Percentiles rank a stretch among this genome's conserved stretches.
Conservation (phyloP, 305 asterid genomes). For the Solanum hybrid region DNA sequence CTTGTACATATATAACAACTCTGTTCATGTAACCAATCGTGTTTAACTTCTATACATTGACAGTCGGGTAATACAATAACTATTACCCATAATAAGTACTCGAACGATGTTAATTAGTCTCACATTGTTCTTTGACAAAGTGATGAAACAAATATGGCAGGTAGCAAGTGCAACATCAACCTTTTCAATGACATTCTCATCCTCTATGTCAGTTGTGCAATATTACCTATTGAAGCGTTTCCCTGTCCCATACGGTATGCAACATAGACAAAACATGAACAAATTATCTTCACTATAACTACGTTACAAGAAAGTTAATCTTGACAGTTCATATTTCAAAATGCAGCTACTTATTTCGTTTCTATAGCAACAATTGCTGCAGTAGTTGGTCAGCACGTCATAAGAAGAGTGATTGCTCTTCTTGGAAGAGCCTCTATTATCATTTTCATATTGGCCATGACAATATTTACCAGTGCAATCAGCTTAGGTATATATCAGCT, state of each 20-base stretch:
- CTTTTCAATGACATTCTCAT: slow-evolving; percentile 27
- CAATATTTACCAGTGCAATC: slow-evolving; percentile 28
- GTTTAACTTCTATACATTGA: background rate
- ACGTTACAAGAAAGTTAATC: background rate
- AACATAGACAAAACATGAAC: background rate
- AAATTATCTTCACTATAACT: background rate
- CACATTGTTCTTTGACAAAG: background rate
- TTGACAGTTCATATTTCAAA: background rate
- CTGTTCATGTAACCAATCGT: background rate
- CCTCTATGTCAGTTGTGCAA: slow-evolving; percentile 32
- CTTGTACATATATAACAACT: background rate
- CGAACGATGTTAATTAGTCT: background rate
- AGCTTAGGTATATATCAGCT: slow-evolving; percentile 16
- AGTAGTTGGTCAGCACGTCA: slow-evolving; percentile 23
- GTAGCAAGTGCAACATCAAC: slow-evolving; percentile 39
- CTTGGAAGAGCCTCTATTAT: slow-evolving; percentile 30
- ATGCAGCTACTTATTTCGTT: slow-evolving; percentile 23
- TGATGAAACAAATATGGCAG: slow-evolving; percentile 6
- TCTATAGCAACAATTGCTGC: slow-evolving; percentile 27
- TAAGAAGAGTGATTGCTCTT: slow-evolving; percentile 20
- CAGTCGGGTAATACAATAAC: background rate
- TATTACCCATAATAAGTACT: background rate
- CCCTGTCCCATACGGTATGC: slow-evolving; percentile 28
- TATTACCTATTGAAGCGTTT: slow-evolving; percentile 28
- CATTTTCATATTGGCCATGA: slow-evolving; percentile 24